Evolutionary conservation across 2,329 filamentous ascomycete species (phyloP).

Genomic region (Aspergillus sp.): DNA sequence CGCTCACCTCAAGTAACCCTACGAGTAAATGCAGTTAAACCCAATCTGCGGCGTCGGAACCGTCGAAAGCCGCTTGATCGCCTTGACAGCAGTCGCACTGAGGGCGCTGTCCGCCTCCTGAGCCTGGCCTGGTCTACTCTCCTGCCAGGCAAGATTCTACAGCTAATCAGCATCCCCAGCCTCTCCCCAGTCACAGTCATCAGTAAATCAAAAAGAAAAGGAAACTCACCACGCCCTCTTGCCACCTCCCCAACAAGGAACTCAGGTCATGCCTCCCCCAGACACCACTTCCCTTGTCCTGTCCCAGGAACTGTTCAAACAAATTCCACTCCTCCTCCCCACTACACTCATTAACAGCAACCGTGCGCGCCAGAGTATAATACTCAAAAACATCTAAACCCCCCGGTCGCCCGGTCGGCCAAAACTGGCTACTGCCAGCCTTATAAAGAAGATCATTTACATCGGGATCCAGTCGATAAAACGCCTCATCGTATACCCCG

Average conservation of each 20-base stretch:
- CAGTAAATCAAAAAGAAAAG: not conserved
- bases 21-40: not conserved
- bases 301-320: not conserved
- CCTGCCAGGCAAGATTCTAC: not conserved
- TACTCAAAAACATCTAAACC: slow-evolving; percentile 7
- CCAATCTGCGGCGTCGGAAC: slow-evolving; percentile 7
- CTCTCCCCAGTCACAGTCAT: not conserved
- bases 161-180: not conserved
- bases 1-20: not conserved
- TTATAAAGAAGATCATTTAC: not conserved
- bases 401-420: not conserved
- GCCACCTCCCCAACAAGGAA: slow-evolving; percentile 2
- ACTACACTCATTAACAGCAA: slow-evolving; percentile 2
- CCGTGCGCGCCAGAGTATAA: not conserved
- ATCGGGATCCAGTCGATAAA: not conserved
- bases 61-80: slow-evolving; percentile 5
- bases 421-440: not conserved
- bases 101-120: not conserved
- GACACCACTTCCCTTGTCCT: not conserved
- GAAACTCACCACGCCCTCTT: not conserved
- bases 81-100: not conserved
- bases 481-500: not conserved
- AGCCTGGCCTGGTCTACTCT: not conserved
- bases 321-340: slow-evolving; percentile 7
- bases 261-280: slow-evolving; percentile 4